Base-by-base conservation (phyloP, 2,329 filamentous ascomycete species). In the Xylaria sp. region DNA sequence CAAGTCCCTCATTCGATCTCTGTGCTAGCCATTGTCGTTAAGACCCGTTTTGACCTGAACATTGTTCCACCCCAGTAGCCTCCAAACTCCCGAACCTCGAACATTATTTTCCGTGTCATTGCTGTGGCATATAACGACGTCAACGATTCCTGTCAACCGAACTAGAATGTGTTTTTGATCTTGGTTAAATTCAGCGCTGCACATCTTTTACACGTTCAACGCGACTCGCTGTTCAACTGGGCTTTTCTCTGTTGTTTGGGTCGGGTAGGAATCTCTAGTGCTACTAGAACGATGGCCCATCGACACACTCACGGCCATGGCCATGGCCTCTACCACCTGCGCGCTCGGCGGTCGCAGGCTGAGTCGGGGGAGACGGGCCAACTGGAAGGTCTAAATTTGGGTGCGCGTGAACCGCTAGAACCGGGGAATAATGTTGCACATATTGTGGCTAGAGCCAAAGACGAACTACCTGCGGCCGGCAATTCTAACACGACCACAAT, bases 381-480 rank as follows among this genome's bases (percentile, higher is more conserved):
- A 41, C 37, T 66, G 37, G 66, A 71, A 33, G 54, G 48, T 21
- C 43, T 61, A 10, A 44, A 58, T 15, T n/a, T 63, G 27, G 46
- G 19, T 10, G 55, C 49, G 10, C 17, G 44, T 17, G 57, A 58
- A 33, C 21, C 51, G 3, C 29, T 60, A 17, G 61, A 67, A 15
- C 55, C 54, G 13, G 48, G 43, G 11, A 40, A 67, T 49, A 54
- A 58, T 31, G 51, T 63, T 33, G 35, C 54, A 40, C 63, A 55
- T 43, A 54, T 68, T 40, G 38, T 62, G 46, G 44, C 66, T 25
- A 66, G 75, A 52, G 60, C 43, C 65, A 71, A 75, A 3, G 90
- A 87, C 71, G 85, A 90, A 68, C 90, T 88, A 72, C 82, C 87
- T 0, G 78, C 81, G 33, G 81, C 81, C 59, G 82, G 81, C 60